Conservation (phyloP, 345 rosid species). For the Geranium rotundifolium region DNA sequence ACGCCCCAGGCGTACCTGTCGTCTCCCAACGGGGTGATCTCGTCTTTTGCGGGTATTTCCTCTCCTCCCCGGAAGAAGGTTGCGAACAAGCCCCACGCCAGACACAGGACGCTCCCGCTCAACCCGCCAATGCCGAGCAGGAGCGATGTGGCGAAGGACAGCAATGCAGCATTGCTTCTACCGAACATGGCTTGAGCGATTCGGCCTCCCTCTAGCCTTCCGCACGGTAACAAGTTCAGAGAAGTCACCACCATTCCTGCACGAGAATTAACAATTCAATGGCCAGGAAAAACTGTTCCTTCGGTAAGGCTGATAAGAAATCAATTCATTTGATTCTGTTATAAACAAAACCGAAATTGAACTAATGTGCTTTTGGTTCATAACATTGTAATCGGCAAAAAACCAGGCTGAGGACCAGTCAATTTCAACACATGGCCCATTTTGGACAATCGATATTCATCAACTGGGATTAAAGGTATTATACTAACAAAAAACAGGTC, state of each 20-base stretch:
- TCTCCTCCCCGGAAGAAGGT: slow-evolving; percentile 93
- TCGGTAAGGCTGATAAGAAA: too few species aligned
- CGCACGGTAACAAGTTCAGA: slow-evolving; percentile 81
- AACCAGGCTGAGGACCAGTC: too few species aligned
- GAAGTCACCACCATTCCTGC: slow-evolving; percentile 96
- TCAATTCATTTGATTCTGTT: too few species aligned
- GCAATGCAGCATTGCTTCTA: slow-evolving; percentile 56
- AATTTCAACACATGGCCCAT: too few species aligned
- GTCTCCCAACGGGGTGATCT: slow-evolving; percentile 62
- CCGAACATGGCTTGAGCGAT: slow-evolving; percentile 92
- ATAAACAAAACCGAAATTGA: too few species aligned
- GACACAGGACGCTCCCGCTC: slow-evolving; percentile 78
- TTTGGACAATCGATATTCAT: too few species aligned
- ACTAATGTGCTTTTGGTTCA: too few species aligned
- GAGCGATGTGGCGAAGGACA: slow-evolving; percentile 69
- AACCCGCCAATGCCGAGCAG: slow-evolving; percentile 67
- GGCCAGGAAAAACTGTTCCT: too few species aligned
- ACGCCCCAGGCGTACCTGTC: slow-evolving; percentile 73
- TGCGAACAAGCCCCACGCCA: slow-evolving; percentile 87
- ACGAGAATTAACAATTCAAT: neutral
- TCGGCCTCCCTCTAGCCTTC: slow-evolving; percentile 95
- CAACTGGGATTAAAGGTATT: too few species aligned
- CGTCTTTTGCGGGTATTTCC: slow-evolving; percentile 79
- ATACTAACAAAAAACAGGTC: too few species aligned
- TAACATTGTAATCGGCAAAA: too few species aligned